Evolutionary conservation across 345 rosid genomes (phyloP), one percentile per base, ranked within the genome.

Genomic region (Hypericum androsaemum): DNA sequence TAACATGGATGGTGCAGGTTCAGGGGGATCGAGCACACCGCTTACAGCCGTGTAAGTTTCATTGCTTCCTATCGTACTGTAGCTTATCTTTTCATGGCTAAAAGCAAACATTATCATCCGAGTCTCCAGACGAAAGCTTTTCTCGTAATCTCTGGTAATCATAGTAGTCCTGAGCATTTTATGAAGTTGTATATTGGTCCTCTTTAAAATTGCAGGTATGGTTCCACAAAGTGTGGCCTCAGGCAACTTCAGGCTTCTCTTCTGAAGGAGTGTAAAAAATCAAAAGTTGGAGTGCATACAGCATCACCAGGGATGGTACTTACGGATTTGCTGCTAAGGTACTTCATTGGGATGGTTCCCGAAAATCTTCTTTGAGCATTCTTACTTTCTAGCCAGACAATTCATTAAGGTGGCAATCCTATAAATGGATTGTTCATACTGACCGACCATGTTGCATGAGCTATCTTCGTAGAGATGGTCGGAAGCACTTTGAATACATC

Each of bases 261-360:
- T 53, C 52, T 78, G 42, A 90, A 84, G 76, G 95, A 90, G 76
- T 68, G 81, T 63, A 84, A 75, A 63, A 70, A 79, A 66, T 74
- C 89, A n/a, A 84, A 84, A 50, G 92, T 90, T 3, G 96, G 96
- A 17, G 64, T 87, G 28, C 98, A 90, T 64, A 90, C 89, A 2
- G 96, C 98, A 53, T 90, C 98, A 35, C 98, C 96, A 0, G 96
- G 98, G 62, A 90, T 90, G 96, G 98, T 90, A 63, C 86, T 90
- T 37, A 90, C 96, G 1, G 98, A 90, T 36, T 73, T 90, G 55
- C 95, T 90, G 55, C 69, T 84, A 59, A 90, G 98, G 96, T 87
- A 72, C 16, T 14, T 13, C 50, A 4, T 22, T 22, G 1, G 1
- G 87, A 36, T 73, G 84, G 55, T 92, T 90, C 57, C 69, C 82